Evolutionary conservation across 2,329 filamentous ascomycete genomes (phyloP).

Genomic region (Pseudomassariella vexata): DNA sequence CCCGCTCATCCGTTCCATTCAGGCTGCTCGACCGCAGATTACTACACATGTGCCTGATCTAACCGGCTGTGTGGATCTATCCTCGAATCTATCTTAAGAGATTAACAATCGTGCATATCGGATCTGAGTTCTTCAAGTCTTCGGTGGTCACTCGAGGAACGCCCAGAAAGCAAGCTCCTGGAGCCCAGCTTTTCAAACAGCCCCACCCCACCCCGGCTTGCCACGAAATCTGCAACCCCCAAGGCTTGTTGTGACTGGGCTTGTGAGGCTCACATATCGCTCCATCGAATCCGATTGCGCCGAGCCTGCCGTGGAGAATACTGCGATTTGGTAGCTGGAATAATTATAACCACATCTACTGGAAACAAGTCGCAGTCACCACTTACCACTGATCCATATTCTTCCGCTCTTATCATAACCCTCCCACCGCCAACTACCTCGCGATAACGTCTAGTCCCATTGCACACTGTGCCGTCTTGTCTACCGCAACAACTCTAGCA

Average conservation of each 20-base stretch:
- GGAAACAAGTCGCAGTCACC: constrained; percentile 11
- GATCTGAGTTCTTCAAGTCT: too few species aligned
- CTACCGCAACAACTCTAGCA: too few species aligned
- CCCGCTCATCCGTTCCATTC: too few species aligned
- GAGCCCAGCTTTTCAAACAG: not conserved
- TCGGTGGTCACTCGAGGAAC: constrained; percentile 3
- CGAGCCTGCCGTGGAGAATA: constrained; percentile 14
- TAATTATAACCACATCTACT: constrained; percentile 18
- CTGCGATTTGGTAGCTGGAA: constrained; percentile 24
- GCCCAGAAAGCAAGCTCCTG: too few species aligned
- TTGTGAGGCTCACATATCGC: constrained; percentile 6
- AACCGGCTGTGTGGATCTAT: too few species aligned
- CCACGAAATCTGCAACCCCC: too few species aligned
- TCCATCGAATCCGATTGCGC: constrained; percentile 8
- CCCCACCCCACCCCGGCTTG: not conserved
- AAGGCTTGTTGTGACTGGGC: too few species aligned
- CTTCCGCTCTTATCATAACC: constrained; percentile 8
- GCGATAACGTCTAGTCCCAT: too few species aligned
- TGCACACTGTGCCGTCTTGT: too few species aligned
- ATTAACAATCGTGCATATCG: not conserved
- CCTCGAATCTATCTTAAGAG: not conserved
- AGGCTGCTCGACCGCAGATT: too few species aligned
- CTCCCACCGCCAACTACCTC: constrained; percentile 7
- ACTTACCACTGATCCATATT: constrained; percentile 9
- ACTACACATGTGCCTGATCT: too few species aligned